These are phyloP conservation scores for Candida railenensis DNA, from an alignment of 805 yeast species.

Conservation along the genomic window DNA sequence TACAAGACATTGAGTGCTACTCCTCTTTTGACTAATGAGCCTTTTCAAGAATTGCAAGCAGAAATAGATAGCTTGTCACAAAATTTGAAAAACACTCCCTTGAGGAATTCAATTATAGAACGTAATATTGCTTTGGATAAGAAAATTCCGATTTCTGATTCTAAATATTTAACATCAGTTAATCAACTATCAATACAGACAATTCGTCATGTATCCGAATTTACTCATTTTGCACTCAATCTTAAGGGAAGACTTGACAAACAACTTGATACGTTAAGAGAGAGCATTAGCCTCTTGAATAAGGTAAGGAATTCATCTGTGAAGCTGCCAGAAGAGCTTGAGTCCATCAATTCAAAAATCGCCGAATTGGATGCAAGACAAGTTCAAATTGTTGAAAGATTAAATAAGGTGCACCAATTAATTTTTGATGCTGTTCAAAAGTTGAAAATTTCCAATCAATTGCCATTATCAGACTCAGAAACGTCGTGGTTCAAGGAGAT, in stretches of 20 bases:
- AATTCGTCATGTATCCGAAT: background rate
- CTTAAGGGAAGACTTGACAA: conserved; percentile 1
- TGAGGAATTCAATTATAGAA: background rate
- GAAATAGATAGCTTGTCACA: conserved; percentile 11
- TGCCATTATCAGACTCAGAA: conserved; percentile 37
- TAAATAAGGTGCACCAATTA: conserved; percentile 18
- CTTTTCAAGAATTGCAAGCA: conserved; percentile 18
- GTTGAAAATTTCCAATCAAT: conserved; percentile 16
- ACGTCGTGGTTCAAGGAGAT: conserved; percentile 37
- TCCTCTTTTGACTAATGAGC: conserved; percentile 9
- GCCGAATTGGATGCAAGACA: conserved; percentile 19
- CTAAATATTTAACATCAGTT: background rate
- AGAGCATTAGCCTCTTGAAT: background rate
- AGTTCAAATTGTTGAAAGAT: conserved; percentile 17
- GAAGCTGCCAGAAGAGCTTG: background rate
- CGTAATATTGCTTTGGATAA: background rate
- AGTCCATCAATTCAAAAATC: conserved; percentile 11
- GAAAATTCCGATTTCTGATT: background rate
- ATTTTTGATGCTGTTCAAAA: conserved; percentile 22
- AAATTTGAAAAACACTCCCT: background rate
- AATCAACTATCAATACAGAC: background rate
- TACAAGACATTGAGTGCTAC: background rate
- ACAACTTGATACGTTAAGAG: background rate
- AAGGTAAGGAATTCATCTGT: background rate
- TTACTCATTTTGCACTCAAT: conserved; percentile 4